Evolutionary conservation across 441 rosid species (phyloP), one percentile per base, ranked within the genome.

Genomic region (Erysimum cheiri): DNA sequence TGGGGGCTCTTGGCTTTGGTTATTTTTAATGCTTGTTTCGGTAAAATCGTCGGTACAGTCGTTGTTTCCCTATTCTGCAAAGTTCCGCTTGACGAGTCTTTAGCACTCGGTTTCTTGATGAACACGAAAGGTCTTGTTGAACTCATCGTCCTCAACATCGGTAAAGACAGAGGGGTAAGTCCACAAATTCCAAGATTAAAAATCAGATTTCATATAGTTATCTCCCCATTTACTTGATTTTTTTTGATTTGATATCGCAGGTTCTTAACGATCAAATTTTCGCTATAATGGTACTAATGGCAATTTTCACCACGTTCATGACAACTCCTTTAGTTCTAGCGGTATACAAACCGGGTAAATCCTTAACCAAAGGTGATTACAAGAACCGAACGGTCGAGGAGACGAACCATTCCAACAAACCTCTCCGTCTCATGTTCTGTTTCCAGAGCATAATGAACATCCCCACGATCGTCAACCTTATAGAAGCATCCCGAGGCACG

Each of bases 401-500:
- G 60, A 68, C 78, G 2, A 80, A 79, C 32, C 76, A 86, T n/a
- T 55, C 82, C 3, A 71, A 80, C 43, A 32, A 78, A 32, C 83
- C 87, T 41, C 83, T 88, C 1, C 67, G 91, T 28, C 77, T 91
- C 12, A 31, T 91, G 67, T 77, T 80, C 6, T 88, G 94, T 73
- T 88, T 84, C 78, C 84, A 87, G 26, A 76, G 88, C 64, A 12
- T 73, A 13, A 79, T 78, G 48, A 82, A 85, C 69, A 67, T 91
- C 26, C 90, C 97, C 13, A 73, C 87, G 1, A 69, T 83, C 61
- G 84, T 88, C 39, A 91, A 88, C 60, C 90, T 91, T 71, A 81
- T 88, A 3, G 92, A 91, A 79, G 90, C 88, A 35, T 91, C 97
- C 0, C 93, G 95, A 0, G 95, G 93, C 32, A 83, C 78, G 0